Evolutionary conservation across 768 basidiomycete species (phyloP).

Genomic region (Lyophyllum atratum): DNA sequence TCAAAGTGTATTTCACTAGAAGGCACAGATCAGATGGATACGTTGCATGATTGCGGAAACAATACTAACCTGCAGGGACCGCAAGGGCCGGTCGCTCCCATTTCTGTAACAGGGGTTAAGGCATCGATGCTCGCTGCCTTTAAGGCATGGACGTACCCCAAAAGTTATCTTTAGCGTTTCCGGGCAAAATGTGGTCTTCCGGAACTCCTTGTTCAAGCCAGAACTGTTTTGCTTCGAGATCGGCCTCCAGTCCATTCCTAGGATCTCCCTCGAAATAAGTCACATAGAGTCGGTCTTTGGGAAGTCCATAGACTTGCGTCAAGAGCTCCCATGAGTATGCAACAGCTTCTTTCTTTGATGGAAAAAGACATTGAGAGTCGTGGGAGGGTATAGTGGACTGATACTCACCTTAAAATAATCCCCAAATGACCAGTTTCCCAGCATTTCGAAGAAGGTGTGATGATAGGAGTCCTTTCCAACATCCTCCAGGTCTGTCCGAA

Average conservation of each 20-base stretch:
- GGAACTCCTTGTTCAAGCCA: slow-evolving; percentile 90
- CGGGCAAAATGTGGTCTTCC: slow-evolving; percentile 90
- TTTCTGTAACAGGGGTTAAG: slow-evolving; percentile 57
- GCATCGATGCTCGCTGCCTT: not conserved
- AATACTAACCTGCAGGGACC: slow-evolving; percentile 83
- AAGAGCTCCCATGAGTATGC: slow-evolving; percentile 93
- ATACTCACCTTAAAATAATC: slow-evolving; percentile 94
- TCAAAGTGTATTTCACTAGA: slow-evolving; percentile 95
- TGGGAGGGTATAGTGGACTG: slow-evolving; percentile 4
- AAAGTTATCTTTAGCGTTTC: slow-evolving; percentile 97
- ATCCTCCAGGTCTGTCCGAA: slow-evolving; percentile 84
- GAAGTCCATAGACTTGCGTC: slow-evolving; percentile 85
- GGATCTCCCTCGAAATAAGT: slow-evolving; percentile 97
- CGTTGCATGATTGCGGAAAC: not conserved
- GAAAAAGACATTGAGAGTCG: slow-evolving; percentile 7
- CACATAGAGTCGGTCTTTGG: slow-evolving; percentile 91
- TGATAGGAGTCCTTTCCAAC: slow-evolving; percentile 99
- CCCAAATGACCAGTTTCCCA: slow-evolving; percentile 99
- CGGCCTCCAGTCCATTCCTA: slow-evolving; percentile 82
- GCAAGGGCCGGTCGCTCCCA: slow-evolving; percentile 98
- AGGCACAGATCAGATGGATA: not conserved
- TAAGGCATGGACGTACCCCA: slow-evolving; percentile 69
- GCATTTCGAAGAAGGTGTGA: slow-evolving; percentile 98
- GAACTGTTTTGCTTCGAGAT: slow-evolving; percentile 82
- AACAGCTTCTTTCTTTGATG: slow-evolving; percentile 84